Evolutionary conservation across 2,329 filamentous ascomycete genomes (phyloP), one percentile per base, ranked within the genome.

Genomic region (Alternaria hordeiaustralica): DNA sequence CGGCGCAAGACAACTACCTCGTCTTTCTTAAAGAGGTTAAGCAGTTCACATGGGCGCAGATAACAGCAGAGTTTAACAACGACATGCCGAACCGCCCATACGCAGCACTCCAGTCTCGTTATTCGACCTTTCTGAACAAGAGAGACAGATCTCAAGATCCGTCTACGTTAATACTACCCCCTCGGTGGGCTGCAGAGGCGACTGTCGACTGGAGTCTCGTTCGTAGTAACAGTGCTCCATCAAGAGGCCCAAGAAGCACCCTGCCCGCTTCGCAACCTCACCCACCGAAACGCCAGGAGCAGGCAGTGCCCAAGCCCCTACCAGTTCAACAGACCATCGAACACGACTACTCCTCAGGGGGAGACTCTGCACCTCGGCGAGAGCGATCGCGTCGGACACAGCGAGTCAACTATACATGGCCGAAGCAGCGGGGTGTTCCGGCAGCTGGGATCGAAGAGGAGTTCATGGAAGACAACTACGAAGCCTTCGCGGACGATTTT

Each of bases 1-100:
- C 68, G 12, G 65, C 71, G 21, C 71, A 77, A 49, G 71, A 77
- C 15, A 70, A 77, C 25, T 64, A 80, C 8, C 67, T 85, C 0
- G 78, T 81, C 6, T 79, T 78, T 36, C 57, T 84, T 5, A 83
- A 80, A 51, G 81, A 83, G 57, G 78, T 80, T 0, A 78, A 81
- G 36, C 67, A 69, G 7, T 62, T 75, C 4, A 61, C 63, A 9
- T 84, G 82, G 81, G 58, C 68, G 3, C 67, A 78, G 1, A 82
- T 84, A 9, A 70, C 71, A 0, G 41, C 61, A 6, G 69, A 70
- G 41, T 77, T 70, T 12, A 61, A 68, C 25, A 59, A 43, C 3
- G 70, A 79, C 26, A 80, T 82, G 51, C 71, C 77, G 2, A 63
- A 69, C 11, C 73, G 83, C 4, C 73, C 57, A 10, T 70, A 70